phyloP scores from a whole-genome alignment of 306 rosid species.

The Prunus armeniaca region DNA sequence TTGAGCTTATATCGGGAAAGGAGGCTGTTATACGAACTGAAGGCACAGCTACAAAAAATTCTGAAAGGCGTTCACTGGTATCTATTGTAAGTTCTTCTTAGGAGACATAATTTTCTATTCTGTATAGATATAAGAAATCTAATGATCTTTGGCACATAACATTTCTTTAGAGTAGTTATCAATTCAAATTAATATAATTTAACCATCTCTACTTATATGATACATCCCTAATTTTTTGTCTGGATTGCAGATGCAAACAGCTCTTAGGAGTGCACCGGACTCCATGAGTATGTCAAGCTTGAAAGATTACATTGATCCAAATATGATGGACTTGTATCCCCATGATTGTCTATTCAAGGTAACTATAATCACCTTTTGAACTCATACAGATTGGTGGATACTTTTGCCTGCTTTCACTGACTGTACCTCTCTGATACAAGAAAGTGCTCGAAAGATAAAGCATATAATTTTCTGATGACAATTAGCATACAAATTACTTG shows the following conservation, averaged over 20 bases:
- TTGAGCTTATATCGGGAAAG: conserved; percentile 83
- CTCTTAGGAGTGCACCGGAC: conserved; percentile 72
- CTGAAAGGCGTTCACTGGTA: conserved; percentile 86
- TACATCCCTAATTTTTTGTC: conserved; percentile 18
- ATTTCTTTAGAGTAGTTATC: neutral
- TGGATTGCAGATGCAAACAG: conserved; percentile 82
- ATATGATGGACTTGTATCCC: conserved; percentile 92
- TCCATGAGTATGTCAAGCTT: conserved; percentile 76
- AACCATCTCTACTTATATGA: neutral
- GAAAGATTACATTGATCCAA: conserved; percentile 76
- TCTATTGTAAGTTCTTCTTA: conserved; percentile 68
- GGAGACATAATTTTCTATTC: neutral
- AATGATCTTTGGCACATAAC: neutral
- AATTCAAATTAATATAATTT: neutral
- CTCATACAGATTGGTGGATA: neutral
- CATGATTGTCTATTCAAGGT: conserved; percentile 97
- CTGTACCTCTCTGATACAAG: neutral
- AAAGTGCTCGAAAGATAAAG: neutral
- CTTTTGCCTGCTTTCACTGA: neutral
- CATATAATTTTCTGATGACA: neutral
- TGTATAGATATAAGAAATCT: neutral
- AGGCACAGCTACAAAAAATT: conserved; percentile 57
- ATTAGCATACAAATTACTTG: neutral
- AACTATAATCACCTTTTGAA: conserved; percentile 14
- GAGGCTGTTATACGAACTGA: conserved; percentile 86